These are phyloP conservation scores for Lentinula raphanica DNA, from an alignment of 768 basidiomycete genomes.

Conservation along the genomic window DNA sequence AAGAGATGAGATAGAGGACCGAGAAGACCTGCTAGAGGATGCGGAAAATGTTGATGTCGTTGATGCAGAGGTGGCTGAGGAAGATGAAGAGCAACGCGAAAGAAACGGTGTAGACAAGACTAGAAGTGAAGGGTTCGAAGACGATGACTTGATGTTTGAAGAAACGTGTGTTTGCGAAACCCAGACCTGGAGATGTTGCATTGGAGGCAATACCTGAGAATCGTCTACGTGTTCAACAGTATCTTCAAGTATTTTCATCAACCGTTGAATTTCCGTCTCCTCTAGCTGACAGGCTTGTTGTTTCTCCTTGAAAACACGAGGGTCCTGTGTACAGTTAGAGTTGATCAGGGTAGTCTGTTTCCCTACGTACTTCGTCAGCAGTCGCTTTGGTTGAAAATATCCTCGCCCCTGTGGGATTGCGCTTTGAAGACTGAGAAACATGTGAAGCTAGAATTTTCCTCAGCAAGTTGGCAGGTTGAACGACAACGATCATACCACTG, in stretches of 20 bases:
- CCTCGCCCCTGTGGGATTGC: neutral
- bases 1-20: neutral
- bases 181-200: neutral
- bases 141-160: neutral
- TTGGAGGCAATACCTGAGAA: neutral
- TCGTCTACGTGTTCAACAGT: neutral
- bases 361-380: neutral
- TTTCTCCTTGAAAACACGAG: too few species aligned
- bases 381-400: neutral
- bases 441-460: neutral
- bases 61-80: neutral
- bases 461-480: neutral
- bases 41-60: neutral
- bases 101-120: neutral
- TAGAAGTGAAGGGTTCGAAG: neutral
- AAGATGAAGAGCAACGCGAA: neutral
- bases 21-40: neutral
- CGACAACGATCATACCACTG: neutral
- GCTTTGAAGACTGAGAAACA: neutral
- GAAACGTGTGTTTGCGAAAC: neutral
- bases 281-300: too few species aligned
- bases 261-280: neutral
- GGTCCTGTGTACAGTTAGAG: too few species aligned
- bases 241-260: neutral
- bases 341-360: too few species aligned